Conservation (phyloP, 768 basidiomycete species). For the Suillus subalutaceus region DNA sequence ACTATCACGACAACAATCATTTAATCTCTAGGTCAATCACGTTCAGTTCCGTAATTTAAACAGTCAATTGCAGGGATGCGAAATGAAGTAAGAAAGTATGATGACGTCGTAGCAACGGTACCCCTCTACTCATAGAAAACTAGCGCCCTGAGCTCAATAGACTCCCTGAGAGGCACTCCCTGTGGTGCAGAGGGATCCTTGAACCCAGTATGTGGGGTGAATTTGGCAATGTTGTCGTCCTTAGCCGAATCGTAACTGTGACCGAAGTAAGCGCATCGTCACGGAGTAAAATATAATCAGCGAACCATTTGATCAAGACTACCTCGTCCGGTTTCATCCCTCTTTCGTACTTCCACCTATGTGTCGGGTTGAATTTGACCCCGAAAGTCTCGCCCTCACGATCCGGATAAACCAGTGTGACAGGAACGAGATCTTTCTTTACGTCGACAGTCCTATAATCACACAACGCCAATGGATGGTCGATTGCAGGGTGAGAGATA, state of each 20-base stretch:
- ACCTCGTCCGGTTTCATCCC: slow-evolving; percentile 52
- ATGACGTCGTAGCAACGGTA: slow-evolving; percentile 13
- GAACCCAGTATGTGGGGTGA: slow-evolving; percentile 70
- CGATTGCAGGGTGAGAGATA: slow-evolving; percentile 48
- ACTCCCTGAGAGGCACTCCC: slow-evolving; percentile 53
- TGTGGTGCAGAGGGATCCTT: slow-evolving; percentile 54
- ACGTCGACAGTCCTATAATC: slow-evolving; percentile 51
- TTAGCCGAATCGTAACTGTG: slow-evolving; percentile 44
- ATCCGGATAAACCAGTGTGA: slow-evolving; percentile 50
- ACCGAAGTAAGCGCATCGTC: not conserved
- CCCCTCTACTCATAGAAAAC: slow-evolving; percentile 56
- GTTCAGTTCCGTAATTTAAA: not conserved
- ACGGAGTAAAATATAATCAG: not conserved
- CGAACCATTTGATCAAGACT: slow-evolving; percentile 56
- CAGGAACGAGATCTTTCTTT: slow-evolving; percentile 45
- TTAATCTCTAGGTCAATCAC: not conserved
- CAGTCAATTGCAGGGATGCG: not conserved
- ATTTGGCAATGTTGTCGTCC: slow-evolving; percentile 50
- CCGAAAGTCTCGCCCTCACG: slow-evolving; percentile 54
- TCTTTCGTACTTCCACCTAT: slow-evolving; percentile 54
- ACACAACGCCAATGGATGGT: slow-evolving; percentile 55
- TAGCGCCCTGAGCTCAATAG: slow-evolving; percentile 63
- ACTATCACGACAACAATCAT: not conserved
- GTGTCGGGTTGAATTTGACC: slow-evolving; percentile 47
- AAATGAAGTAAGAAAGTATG: not conserved